phyloP scores from a whole-genome alignment of 805 yeast species.

The Kuraishia ogatae region DNA sequence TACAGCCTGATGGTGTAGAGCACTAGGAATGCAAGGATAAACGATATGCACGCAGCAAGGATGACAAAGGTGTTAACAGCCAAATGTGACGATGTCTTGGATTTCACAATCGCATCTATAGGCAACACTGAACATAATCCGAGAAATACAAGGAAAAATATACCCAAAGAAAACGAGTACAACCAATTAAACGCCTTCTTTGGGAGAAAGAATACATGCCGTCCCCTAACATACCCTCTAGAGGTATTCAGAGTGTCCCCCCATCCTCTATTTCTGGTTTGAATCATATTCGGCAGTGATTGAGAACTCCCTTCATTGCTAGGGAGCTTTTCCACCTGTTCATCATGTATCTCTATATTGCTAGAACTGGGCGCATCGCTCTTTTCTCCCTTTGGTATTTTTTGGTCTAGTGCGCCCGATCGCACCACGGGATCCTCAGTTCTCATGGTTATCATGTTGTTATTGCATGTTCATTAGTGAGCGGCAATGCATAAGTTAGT shows the following conservation, averaged over 20 bases:
- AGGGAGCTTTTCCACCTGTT: background rate
- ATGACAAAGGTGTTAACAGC: conserved; percentile 80
- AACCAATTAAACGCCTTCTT: conserved; percentile 26
- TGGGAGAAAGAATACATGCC: conserved; percentile 7
- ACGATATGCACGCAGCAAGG: conserved; percentile 57
- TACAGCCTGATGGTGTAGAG: conserved; percentile 54
- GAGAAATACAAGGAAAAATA: conserved; percentile 32
- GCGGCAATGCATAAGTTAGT: no score
- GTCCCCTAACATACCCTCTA: background rate
- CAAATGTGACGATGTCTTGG: conserved; percentile 43
- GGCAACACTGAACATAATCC: conserved; percentile 69
- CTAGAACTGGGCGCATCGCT: background rate
- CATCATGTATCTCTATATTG: background rate
- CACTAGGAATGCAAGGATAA: conserved; percentile 39
- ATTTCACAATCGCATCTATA: conserved; percentile 63
- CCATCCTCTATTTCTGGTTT: background rate
- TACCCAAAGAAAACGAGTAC: conserved; percentile 33
- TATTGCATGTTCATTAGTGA: no score
- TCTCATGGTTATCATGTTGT: no score
- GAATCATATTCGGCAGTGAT: background rate
- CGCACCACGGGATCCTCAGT: no score
- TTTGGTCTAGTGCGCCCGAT: no score
- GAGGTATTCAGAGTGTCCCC: background rate
- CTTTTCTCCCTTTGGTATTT: background rate
- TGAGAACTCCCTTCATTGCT: background rate